Base-by-base conservation (phyloP, 1,284 basidiomycete species). In the Sporisorium graminicola region DNA sequence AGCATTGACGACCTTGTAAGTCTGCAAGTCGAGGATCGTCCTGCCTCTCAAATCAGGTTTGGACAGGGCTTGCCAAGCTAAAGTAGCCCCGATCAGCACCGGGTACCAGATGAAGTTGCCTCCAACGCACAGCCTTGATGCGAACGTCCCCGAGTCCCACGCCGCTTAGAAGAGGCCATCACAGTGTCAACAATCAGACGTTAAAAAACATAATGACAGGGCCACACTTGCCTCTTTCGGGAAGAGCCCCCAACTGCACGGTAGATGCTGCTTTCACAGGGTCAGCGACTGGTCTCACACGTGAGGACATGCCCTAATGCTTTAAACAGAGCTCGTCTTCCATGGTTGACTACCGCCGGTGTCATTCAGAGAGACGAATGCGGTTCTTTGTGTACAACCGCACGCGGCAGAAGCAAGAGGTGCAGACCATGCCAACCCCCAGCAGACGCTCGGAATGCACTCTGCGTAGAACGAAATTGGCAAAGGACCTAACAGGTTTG, bases 201-300 rank as follows among this genome's bases (percentile, higher is more conserved):
- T 43, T 4, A 1, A 20, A 20, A n/a, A 20, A n/a, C n/a, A 9
- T 14, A 8, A 10, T 20, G 40, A 20, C 5, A 7, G 40, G 40
- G 8, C 3, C 37, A 40, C n/a, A 12, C 37, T 40, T 40, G n/a
- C n/a, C 20, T 14, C 31, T 47, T 10, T 26, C 13, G 22, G 13
- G n/a, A 29, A 31, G 27, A 49, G 33, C 50, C 3, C 31, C 24
- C 14, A 40, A 37, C 46, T 47, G 26, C 49, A 47, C 24, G 7
- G 51, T 65, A 65, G 64, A 65, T 54, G 51, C 57, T 65, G 37
- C 57, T 65, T 55, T 44, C 64, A 65, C 64, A 65, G 57, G 57
- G 44, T 31, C n/a, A 37, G 26, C 20, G 31, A n/a, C 29, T 26
- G 29, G 44, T 47, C 27, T 65, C 44, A 55, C 64, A 65, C 57